Base-by-base conservation (phyloP, 306 rosid species). In the Fragaria ananassa region DNA sequence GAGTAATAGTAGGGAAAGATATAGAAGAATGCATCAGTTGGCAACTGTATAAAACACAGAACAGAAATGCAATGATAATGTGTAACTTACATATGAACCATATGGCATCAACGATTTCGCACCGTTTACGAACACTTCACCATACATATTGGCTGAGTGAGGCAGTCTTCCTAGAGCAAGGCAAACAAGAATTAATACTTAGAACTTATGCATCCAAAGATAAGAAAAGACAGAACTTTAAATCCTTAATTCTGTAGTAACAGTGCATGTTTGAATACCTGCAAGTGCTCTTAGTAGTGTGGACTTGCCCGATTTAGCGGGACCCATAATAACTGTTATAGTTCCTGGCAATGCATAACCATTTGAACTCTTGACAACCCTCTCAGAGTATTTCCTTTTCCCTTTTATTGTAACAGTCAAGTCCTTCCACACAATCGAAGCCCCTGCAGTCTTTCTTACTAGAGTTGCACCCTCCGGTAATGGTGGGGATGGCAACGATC, bases 311-410 rank as follows among this genome's bases (percentile, higher is more conserved):
- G 99, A 92, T 79, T 87, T 96, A 70, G 97, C 93, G 42, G 99
- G 99, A 66, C 99, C 99, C 99, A 96, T 96, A 42, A 96, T 89
- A 41, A 96, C 97, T 1, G 99, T 92, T 95, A 96, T 91, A 25
- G 98, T 92, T 56, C 97, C 98, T 9, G 98, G 99, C 78, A 96
- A 83, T 3, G 99, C 98, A 84, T 96, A 96, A 85, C 99, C 98
- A 70, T 91, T 89, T 47, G 99, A 96, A 87, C 94, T 96, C 93
- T 93, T 96, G 70, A 96, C 84, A 68, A 92, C 97, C 87, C 88
- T 96, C 47, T 91, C 96, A 49, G 98, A 92, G 81, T 96, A 92
- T 83, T 92, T 96, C 80, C 98, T 89, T 87, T 92, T 96, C 67
- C 97, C 97, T 76, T 88, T 96, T 74, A 96, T 93, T 57, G 96